Conservation (phyloP, 306 rosid genomes). For the Luffa aegyptiaca region DNA sequence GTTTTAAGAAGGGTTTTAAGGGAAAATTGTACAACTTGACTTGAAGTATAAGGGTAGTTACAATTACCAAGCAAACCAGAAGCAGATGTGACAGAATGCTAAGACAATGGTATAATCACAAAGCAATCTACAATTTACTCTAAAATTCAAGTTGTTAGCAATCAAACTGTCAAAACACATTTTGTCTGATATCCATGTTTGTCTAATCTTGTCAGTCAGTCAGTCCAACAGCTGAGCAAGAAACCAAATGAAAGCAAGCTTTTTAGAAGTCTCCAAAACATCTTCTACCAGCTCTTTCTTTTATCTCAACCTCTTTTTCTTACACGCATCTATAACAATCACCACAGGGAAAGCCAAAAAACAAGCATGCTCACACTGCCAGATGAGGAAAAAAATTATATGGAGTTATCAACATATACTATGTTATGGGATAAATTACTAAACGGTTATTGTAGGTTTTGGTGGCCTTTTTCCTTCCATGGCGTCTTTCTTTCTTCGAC, state of each 20-base stretch:
- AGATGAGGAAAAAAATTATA: slow-evolving; percentile 22
- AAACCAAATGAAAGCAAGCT: slow-evolving; percentile 40
- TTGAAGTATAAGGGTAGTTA: background rate
- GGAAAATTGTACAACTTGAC: background rate
- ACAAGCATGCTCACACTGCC: slow-evolving; percentile 77
- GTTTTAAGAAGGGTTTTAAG: background rate
- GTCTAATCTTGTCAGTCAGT: slow-evolving; percentile 18
- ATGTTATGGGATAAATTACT: slow-evolving; percentile 39
- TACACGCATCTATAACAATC: slow-evolving; percentile 43
- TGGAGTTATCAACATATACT: slow-evolving; percentile 34
- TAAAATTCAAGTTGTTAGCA: slow-evolving; percentile 59
- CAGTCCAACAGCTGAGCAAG: slow-evolving; percentile 79
- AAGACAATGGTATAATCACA: background rate
- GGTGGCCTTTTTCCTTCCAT: slow-evolving; percentile 90
- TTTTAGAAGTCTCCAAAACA: slow-evolving; percentile 34
- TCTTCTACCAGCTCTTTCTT: slow-evolving; percentile 22
- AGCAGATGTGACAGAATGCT: background rate
- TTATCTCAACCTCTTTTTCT: slow-evolving; percentile 65
- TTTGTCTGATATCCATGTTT: slow-evolving; percentile 34
- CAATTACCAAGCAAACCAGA: background rate
- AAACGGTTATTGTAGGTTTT: slow-evolving; percentile 44
- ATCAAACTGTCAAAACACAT: slow-evolving; percentile 33
- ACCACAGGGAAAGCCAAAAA: slow-evolving; percentile 26
- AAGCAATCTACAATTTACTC: slow-evolving; percentile 35
- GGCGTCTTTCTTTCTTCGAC: slow-evolving; percentile 87